Conservation (phyloP, 345 rosid species). For the Dimocarpus longan region DNA sequence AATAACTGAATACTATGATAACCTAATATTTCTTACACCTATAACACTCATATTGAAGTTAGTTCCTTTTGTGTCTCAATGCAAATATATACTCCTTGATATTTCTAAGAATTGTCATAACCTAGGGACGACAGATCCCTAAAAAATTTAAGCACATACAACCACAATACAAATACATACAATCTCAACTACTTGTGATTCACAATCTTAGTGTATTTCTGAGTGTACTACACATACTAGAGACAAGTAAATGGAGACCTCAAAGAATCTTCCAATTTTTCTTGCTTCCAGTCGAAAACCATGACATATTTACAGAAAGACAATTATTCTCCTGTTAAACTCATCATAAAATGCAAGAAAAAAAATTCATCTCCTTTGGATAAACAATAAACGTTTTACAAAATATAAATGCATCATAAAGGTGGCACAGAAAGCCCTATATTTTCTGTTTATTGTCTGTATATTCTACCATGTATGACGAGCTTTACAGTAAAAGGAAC, state of each 20-base stretch:
- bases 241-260: background rate
- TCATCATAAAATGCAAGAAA: background rate
- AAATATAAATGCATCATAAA: background rate
- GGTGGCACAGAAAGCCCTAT: background rate
- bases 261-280: background rate
- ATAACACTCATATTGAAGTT: background rate
- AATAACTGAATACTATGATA: conserved; percentile 5
- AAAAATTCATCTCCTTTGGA: background rate
- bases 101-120: background rate
- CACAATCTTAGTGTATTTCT: background rate
- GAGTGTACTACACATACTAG: background rate
- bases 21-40: background rate
- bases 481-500: background rate
- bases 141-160: background rate
- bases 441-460: background rate
- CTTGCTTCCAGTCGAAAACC: conserved; percentile 1
- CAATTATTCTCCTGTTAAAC: background rate
- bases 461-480: background rate
- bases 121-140: background rate
- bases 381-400: background rate
- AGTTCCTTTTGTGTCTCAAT: background rate
- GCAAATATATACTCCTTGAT: background rate
- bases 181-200: background rate
- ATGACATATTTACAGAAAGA: background rate
- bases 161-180: background rate